Evolutionary conservation across 116 monocot species (phyloP).

Genomic region (Iris pallida): DNA sequence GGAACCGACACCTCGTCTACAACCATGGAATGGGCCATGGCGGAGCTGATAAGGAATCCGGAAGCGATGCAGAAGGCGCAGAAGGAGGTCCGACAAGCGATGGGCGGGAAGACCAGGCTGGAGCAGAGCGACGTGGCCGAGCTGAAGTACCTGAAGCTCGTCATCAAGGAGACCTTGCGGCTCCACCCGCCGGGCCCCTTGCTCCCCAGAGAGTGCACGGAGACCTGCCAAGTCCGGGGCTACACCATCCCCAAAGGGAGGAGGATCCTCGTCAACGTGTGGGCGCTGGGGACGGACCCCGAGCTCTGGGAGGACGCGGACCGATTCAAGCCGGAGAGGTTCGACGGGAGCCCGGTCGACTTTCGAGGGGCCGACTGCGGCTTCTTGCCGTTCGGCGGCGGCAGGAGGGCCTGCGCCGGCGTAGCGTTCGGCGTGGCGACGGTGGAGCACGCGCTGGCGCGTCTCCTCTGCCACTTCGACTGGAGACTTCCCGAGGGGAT

Average conservation of each 20-base stretch:
- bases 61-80: slow-evolving; percentile 8
- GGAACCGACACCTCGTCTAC: slow-evolving; percentile 10
- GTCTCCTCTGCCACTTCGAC: neutral
- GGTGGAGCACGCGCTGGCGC: neutral
- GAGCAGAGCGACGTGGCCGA: neutral
- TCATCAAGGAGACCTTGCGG: slow-evolving; percentile 9
- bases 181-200: slow-evolving; percentile 6
- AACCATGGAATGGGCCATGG: slow-evolving; percentile 10
- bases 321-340: slow-evolving; percentile 10
- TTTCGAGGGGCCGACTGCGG: slow-evolving; percentile 1
- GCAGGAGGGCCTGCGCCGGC: neutral
- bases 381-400: slow-evolving; percentile 13
- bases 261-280: slow-evolving; percentile 6
- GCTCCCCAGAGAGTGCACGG: neutral
- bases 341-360: slow-evolving; percentile 1
- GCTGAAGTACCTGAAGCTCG: neutral
- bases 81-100: neutral
- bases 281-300: slow-evolving; percentile 14
- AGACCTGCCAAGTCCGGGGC: neutral
- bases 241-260: too few species aligned
- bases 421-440: neutral
- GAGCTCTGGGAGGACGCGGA: slow-evolving; percentile 1
- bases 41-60: slow-evolving; percentile 6
- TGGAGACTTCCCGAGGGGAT: neutral
- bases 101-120: neutral